Evolutionary conservation across 352 stramenopile species (phyloP), one percentile per base, ranked within the genome.

Genomic region (Pythium folliculosum): DNA sequence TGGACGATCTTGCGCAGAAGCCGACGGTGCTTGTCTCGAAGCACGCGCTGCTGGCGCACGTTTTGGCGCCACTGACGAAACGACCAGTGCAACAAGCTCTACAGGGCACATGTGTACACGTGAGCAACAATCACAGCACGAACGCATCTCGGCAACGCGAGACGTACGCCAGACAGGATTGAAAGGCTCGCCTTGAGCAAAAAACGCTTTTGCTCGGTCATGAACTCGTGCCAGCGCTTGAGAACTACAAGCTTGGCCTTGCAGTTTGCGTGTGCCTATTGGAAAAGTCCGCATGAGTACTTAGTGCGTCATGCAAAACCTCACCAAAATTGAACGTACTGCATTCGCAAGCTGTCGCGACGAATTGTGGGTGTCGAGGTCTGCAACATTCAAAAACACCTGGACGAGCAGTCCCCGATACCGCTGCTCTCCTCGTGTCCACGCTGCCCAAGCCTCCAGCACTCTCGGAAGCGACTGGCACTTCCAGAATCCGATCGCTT

Each of bases 361-460:
- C 14, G 86, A 95, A 50, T 95, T 95, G 65, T 93, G 82, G 0
- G 80, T 73, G 32, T 92, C 80, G 3, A 95, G 75, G 10, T 76
- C 75, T 13, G 82, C 78, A 17, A 73, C 59, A 60, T 89, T 89
- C 10, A 92, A 74, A 48, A 89, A 93, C 0, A 95, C 69, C n/a
- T 76, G 67, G 10, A 68, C 63, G 10, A 95, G 54, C n/a, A 77
- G 61, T 7, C 73, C n/a, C 3, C 81, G 74, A 12, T 75, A 72
- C 9, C 25, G 23, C 22, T 32, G 35, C 19, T 60, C 17, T 21
- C 13, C 21, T 43, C 75, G 76, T 5, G 77, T 72, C 37, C 73
- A 65, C 9, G 65, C 43, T 8, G 68, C 72, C 84, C 86, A 95
- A 0, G 78, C 74, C 14, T 79, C 73, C 19, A 95, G 55, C 1